A percentile compares a stretch with the other conserved stretches of the same genome.
Evolutionary conservation across 2,329 filamentous ascomycete genomes (phyloP).

Genomic region (Diaporthe vaccinii): DNA sequence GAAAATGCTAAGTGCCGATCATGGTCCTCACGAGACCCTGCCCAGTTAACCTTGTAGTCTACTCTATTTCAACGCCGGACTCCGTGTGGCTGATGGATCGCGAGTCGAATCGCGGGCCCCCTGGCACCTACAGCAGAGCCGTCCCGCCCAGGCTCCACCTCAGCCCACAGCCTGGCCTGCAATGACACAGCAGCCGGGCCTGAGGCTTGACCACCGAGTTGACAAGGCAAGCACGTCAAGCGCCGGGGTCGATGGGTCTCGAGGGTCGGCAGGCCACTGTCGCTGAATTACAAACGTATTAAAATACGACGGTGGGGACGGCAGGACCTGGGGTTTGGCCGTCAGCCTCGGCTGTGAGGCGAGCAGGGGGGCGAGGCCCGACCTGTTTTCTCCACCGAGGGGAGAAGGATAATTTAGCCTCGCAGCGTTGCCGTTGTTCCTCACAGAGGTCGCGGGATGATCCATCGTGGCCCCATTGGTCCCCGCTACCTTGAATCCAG

Average conservation of each 20-base stretch:
- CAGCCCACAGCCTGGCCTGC: conserved; percentile 34
- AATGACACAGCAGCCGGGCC: conserved; percentile 9
- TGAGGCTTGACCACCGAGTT: conserved; percentile 9
- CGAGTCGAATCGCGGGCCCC: conserved; percentile 26
- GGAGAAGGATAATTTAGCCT: conserved; percentile 31
- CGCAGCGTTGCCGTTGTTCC: conserved; percentile 31
- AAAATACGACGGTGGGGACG: conserved; percentile 26
- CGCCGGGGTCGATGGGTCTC: conserved; percentile 23
- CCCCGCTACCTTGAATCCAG: conserved; percentile 21
- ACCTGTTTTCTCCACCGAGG: conserved; percentile 26
- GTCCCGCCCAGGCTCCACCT: conserved; percentile 30
- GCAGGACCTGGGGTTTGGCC: conserved; percentile 28
- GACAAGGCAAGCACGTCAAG: conserved; percentile 27
- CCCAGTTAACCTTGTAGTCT: conserved; percentile 33
- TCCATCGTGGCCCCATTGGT: conserved; percentile 26
- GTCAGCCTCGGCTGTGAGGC: conserved; percentile 34
- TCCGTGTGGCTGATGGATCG: conserved; percentile 29
- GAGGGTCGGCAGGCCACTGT: conserved; percentile 18
- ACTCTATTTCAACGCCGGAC: conserved; percentile 35
- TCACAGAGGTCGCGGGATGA: conserved; percentile 30
- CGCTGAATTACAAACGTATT: conserved; percentile 21
- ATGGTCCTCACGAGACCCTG: conserved; percentile 35
- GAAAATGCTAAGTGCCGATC: conserved; percentile 39
- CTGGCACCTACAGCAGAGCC: conserved; percentile 26
- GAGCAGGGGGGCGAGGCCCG: conserved; percentile 25